Evolutionary conservation across 75 land plant species (phyloP).

Genomic region (Cupressus sempervirens): DNA sequence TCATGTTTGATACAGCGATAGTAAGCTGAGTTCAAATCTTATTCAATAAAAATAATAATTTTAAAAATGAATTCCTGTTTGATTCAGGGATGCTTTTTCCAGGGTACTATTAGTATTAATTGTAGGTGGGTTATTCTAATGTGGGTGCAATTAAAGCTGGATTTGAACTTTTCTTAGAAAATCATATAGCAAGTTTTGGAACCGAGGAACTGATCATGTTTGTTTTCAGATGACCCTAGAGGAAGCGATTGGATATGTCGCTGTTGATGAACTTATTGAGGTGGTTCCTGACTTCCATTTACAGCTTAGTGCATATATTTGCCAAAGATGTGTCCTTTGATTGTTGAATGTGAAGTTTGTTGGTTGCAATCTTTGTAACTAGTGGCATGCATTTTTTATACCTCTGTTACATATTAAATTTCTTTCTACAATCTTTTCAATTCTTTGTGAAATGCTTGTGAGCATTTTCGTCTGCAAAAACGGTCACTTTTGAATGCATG

Average conservation of each 20-base stretch:
- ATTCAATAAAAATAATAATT: no score
- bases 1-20: not conserved
- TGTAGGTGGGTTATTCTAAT: not conserved
- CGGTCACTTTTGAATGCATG: not conserved
- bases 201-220: not conserved
- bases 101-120: not conserved
- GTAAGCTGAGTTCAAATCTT: no score
- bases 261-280: constrained; percentile 95
- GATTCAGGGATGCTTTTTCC: not conserved
- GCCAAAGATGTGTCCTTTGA: not conserved
- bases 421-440: not conserved
- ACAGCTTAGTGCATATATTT: not conserved
- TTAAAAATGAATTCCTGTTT: not conserved
- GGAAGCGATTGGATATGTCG: constrained; percentile 99
- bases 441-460: not conserved
- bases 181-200: not conserved
- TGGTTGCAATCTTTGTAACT: not conserved
- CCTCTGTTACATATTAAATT: not conserved
- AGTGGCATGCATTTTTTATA: not conserved
- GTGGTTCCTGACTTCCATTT: constrained; percentile 17
- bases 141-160: not conserved
- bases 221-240: constrained; percentile 79
- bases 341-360: constrained; percentile 2
- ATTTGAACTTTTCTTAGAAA: not conserved
- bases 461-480: not conserved